phyloP scores from a whole-genome alignment of 108 stramenopile genomes.

The Cyclotella cryptica region DNA sequence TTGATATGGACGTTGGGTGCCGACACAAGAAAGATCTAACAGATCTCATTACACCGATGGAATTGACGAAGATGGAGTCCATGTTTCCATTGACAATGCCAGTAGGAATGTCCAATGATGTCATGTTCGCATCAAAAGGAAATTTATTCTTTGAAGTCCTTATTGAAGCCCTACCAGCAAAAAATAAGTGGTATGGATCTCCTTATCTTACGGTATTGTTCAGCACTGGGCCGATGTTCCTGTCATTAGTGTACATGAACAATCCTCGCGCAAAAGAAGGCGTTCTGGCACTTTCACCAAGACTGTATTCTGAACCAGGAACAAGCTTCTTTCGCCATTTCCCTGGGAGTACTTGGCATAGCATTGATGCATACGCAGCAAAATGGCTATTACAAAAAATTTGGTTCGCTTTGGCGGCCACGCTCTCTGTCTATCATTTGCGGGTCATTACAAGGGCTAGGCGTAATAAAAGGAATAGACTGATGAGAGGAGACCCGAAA shows the following conservation, averaged over 20 bases:
- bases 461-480: neutral
- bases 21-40: constrained; percentile 13
- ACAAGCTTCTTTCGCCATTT: constrained; percentile 37
- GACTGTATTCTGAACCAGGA: constrained; percentile 18
- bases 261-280: neutral
- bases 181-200: constrained; percentile 25
- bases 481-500: neutral
- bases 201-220: constrained; percentile 32
- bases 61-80: constrained; percentile 2
- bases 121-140: constrained; percentile 20
- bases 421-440: neutral
- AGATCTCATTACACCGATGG: constrained; percentile 18
- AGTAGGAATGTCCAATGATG: constrained; percentile 23
- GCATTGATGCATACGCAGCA: constrained; percentile 5
- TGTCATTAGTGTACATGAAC: constrained; percentile 21
- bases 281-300: constrained; percentile 16
- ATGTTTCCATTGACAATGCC: constrained; percentile 25
- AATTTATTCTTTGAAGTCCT: neutral
- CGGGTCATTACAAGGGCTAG: too few species aligned
- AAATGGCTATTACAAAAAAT: constrained; percentile 14
- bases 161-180: constrained; percentile 21
- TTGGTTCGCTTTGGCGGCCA: neutral
- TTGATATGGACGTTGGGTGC: constrained; percentile 26
- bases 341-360: constrained; percentile 33
- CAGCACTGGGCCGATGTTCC: constrained; percentile 29